phyloP scores from a whole-genome alignment of 2,329 filamentous ascomycete genomes.

The Talaromyces islandicus region DNA sequence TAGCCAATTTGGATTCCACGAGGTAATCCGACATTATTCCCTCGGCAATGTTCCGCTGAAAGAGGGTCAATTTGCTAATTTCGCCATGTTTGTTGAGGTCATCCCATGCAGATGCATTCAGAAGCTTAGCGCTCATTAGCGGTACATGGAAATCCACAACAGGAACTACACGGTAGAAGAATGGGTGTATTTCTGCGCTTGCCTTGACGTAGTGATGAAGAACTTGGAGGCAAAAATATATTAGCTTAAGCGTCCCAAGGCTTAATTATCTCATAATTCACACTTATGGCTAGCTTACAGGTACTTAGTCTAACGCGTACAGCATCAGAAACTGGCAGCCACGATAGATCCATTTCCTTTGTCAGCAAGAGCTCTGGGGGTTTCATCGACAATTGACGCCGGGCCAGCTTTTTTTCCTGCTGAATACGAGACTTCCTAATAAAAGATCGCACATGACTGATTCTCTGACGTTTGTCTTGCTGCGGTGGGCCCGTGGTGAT shows the following conservation, averaged over 20 bases:
- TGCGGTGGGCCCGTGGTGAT: constrained; percentile 16
- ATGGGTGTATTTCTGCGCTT: constrained; percentile 14
- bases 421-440: constrained; percentile 12
- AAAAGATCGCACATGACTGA: constrained; percentile 15
- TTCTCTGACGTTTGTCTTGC: constrained; percentile 11
- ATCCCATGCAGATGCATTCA: constrained; percentile 18
- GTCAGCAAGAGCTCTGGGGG: neutral
- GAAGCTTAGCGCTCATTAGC: constrained; percentile 17
- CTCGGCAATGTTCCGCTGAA: constrained; percentile 14
- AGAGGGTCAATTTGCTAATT: constrained; percentile 13
- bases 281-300: constrained; percentile 11
- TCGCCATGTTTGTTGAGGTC: constrained; percentile 11
- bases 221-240: constrained; percentile 5
- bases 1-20: constrained; percentile 1
- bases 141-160: constrained; percentile 11
- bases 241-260: neutral
- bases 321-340: constrained; percentile 11
- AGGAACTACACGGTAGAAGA: constrained; percentile 12
- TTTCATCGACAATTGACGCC: neutral
- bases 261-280: neutral
- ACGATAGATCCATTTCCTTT: constrained; percentile 8
- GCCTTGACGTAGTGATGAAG: constrained; percentile 14
- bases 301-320: constrained; percentile 11
- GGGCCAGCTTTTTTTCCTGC: neutral
- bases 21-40: constrained; percentile 9